Evolutionary conservation across 352 stramenopile genomes (phyloP), one percentile per base, ranked within the genome.

Genomic region (Vaucheria bursata): DNA sequence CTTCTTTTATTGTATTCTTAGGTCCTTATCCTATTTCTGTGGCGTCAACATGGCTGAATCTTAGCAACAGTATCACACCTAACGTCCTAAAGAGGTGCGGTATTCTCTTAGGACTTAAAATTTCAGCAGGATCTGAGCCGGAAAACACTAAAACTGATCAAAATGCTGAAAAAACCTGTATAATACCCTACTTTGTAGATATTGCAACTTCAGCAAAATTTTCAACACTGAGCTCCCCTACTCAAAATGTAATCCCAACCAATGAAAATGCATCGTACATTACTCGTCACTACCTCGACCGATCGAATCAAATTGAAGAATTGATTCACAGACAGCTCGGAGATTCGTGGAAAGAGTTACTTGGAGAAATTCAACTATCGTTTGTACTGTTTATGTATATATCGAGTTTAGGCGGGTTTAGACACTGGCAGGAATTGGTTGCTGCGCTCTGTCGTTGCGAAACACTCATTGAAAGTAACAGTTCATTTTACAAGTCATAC

Each of bases 351-450:
- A n/a, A 53, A 34, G 76, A 81, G 34, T 70, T 81, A 18, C 67
- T 81, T 39, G 76, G 76, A 12, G 70, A 81, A 38, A 32, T 79
- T 7, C 76, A 81, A 37, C 69, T 81, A 4, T 74, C 76, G 25
- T 81, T 81, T 65, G 68, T 81, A 2, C 50, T 81, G 6, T 81
- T 81, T 52, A 31, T 81, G 8, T 75, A 36, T n/a, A 34, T 81
- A 35, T 77, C 66, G 1, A 78, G 67, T 18, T 53, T 81, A 0
- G 36, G 36, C 25, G 76, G 36, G n/a, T 81, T 77, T 33, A 71
- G 67, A 36, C 76, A 79, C 12, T 81, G 76, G 76, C 76, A 81
- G 68, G 39, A 53, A 31, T 29, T 81, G 5, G 73, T 36, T 18
- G 76, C 76, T 6, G 12, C 70, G 67, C 76, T 81, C 31, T 81